Evolutionary conservation across 208 protist genomes (phyloP).

Genomic region (Herpetomonas muscarum): DNA sequence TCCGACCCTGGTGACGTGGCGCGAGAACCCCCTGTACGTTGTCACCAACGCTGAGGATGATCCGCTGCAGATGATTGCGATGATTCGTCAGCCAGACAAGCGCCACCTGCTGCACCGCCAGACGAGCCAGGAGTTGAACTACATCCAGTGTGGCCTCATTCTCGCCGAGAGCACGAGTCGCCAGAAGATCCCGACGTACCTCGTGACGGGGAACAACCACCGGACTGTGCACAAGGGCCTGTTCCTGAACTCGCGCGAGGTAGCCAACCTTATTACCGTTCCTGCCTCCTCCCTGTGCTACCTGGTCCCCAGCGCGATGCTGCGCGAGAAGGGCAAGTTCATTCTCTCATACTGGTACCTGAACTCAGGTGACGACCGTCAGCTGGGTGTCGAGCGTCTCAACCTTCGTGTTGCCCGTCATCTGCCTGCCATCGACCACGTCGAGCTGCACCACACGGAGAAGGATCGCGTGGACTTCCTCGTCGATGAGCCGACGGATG

Average conservation of each 20-base stretch:
- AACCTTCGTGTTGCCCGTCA: slow-evolving; percentile 51
- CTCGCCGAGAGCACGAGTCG: slow-evolving; percentile 32
- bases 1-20: slow-evolving; percentile 47
- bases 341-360: slow-evolving; percentile 78
- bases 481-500: slow-evolving; percentile 64
- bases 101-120: slow-evolving; percentile 61
- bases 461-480: slow-evolving; percentile 75
- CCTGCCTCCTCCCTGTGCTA: slow-evolving; percentile 71
- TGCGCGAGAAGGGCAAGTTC: slow-evolving; percentile 72
- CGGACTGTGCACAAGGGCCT: slow-evolving; percentile 56
- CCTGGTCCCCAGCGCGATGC: slow-evolving; percentile 65
- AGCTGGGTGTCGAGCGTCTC: slow-evolving; percentile 37
- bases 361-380: slow-evolving; percentile 28
- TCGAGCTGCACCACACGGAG: slow-evolving; percentile 43
- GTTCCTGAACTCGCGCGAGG: slow-evolving; percentile 63
- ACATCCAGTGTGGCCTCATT: slow-evolving; percentile 68
- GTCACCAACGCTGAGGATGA: slow-evolving; percentile 42
- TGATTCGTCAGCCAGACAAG: slow-evolving; percentile 77
- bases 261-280: slow-evolving; percentile 56
- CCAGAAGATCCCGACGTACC: slow-evolving; percentile 56
- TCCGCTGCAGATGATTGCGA: slow-evolving; percentile 62
- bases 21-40: slow-evolving; percentile 54
- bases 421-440: slow-evolving; percentile 58
- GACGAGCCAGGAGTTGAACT: slow-evolving; percentile 58
- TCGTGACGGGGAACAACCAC: slow-evolving; percentile 82